Evolutionary conservation across 257 asterid genomes (phyloP), one percentile per base, ranked within the genome.

Genomic region (Leonotis leonurus): DNA sequence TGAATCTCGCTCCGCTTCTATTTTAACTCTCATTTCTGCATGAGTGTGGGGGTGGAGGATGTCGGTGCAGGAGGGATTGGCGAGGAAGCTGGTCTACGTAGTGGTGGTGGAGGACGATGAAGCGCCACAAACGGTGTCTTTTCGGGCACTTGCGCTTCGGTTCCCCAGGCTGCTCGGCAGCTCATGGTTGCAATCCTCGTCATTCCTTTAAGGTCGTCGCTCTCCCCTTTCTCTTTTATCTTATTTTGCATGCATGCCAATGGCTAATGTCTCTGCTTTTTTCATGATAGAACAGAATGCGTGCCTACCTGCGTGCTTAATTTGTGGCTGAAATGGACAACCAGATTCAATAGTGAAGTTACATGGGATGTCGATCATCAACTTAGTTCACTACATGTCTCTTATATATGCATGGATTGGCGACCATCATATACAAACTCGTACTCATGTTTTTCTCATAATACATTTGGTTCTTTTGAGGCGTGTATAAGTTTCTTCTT

Each of bases 151-250:
- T 95, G 74, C 95, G 96, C 20, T n/a, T 81, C 97, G 8, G 85
- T 87, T 46, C 73, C 87, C 55, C 95, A 87, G 87, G 83, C 89
- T 61, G 77, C 96, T 74, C 81, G 87, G 75, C 97, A 87, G 41
- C 92, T 90, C 71, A 90, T 90, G 97, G 97, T 22, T 90, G 97
- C 81, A 90, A 90, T 65, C 76, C 97, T 69, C 83, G 95, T 22
- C 97, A 90, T 67, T 88, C 96, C 30, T 87, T 87, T 64, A 90
- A 87, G 97, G 97, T 84, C 33, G 30, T 25, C 22, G 10, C n/a
- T n/a, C n/a, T n/a, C n/a, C n/a, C 8, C 14, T n/a, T 43, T 16
- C n/a, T 72, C 29, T 14, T 3, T 21, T 8, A 49, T 4, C 30
- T 64, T 40, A 8, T 30, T 46, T 20, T 58, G 68, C 75, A 62